Conservation (phyloP, 1,139 yeast genomes). For the Candida frijolesensis region DNA sequence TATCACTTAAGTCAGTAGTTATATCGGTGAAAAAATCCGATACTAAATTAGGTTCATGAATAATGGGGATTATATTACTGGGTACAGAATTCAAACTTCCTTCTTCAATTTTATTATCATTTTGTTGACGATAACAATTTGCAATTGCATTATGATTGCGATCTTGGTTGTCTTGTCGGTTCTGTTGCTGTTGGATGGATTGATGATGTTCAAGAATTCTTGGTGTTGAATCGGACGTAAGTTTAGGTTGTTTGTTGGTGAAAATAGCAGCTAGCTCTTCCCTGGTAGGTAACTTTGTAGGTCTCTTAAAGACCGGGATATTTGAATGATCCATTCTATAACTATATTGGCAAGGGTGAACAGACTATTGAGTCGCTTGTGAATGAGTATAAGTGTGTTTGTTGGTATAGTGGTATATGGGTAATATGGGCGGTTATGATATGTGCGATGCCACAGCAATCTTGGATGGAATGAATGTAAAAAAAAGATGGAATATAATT, state of each 20-base stretch:
- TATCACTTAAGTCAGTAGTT: conserved; percentile 21
- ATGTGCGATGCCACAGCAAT: no score
- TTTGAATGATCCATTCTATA: conserved; percentile 16
- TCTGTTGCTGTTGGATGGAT: conserved; percentile 1
- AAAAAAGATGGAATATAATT: no score
- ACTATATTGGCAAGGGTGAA: not conserved
- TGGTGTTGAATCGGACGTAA: conserved; percentile 13
- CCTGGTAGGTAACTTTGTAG: conserved; percentile 15
- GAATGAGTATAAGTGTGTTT: not conserved
- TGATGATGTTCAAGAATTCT: conserved; percentile 7
- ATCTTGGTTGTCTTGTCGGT: conserved; percentile 2
- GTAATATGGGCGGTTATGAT: no score
- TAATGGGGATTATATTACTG: conserved; percentile 38
- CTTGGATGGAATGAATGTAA: no score
- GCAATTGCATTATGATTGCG: conserved; percentile 12
- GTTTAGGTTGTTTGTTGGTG: conserved; percentile 14
- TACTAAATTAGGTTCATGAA: conserved; percentile 32
- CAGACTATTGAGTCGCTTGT: not conserved
- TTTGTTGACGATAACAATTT: conserved; percentile 1
- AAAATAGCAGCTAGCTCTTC: conserved; percentile 18
- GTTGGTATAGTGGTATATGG: no score
- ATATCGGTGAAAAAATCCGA: conserved; percentile 43
- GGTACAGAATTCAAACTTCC: conserved; percentile 37
- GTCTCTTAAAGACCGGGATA: conserved; percentile 15
- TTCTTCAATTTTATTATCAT: conserved; percentile 1